Conservation (phyloP, 2,329 filamentous ascomycete species). For the Botrytis paeoniae region DNA sequence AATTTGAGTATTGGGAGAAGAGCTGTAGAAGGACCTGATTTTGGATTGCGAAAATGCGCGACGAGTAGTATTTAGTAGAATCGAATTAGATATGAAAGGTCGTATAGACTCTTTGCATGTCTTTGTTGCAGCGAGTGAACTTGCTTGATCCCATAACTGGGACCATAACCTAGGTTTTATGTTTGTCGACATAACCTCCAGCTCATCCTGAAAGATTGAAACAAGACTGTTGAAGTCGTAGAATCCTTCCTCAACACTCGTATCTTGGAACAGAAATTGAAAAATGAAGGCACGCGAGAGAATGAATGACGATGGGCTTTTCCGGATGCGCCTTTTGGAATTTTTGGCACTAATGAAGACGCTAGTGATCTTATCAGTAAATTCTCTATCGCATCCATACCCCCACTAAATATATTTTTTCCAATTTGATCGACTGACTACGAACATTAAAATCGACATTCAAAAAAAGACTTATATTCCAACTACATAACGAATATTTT, state of each 20-base stretch:
- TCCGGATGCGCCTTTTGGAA: slow-evolving; percentile 18
- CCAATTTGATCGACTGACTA: slow-evolving; percentile 1
- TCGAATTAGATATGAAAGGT: slow-evolving; percentile 20
- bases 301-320: slow-evolving; percentile 17
- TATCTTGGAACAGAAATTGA: not conserved
- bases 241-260: not conserved
- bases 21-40: slow-evolving; percentile 36
- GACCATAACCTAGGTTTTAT: slow-evolving; percentile 47
- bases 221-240: slow-evolving; percentile 33
- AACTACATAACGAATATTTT: not conserved
- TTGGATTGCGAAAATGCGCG: slow-evolving; percentile 27
- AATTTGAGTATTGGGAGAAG: slow-evolving; percentile 39
- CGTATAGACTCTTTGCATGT: slow-evolving; percentile 22
- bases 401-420: slow-evolving; percentile 19
- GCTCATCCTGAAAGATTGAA: slow-evolving; percentile 43
- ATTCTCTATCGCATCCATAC: slow-evolving; percentile 11
- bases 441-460: slow-evolving; percentile 5
- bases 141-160: slow-evolving; percentile 40
- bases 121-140: slow-evolving; percentile 26
- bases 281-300: slow-evolving; percentile 13
- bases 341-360: slow-evolving; percentile 17
- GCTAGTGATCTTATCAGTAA: slow-evolving; percentile 22
- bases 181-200: slow-evolving; percentile 45
- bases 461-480: not conserved
- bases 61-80: slow-evolving; percentile 21